Evolutionary conservation across 2,329 filamentous ascomycete genomes (phyloP).

Genomic region (Penicillium sp.): DNA sequence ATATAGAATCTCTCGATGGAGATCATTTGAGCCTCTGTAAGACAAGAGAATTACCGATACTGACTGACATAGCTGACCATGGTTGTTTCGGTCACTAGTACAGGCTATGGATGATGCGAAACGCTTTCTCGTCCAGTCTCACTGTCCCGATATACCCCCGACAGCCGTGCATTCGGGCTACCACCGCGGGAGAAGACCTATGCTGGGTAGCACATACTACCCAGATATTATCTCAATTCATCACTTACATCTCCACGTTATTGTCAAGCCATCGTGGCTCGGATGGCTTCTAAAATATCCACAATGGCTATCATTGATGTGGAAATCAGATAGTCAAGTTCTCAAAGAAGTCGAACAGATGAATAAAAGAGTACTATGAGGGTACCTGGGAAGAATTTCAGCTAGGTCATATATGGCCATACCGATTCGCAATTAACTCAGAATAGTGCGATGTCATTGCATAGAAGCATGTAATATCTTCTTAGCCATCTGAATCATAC

Average conservation of each 20-base stretch:
- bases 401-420: neutral
- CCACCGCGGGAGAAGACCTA: neutral
- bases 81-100: neutral
- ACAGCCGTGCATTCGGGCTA: neutral
- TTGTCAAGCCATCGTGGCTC: neutral
- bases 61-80: neutral
- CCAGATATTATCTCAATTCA: neutral
- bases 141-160: neutral
- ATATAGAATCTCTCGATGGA: neutral
- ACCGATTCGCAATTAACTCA: neutral
- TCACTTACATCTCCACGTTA: conserved; percentile 1
- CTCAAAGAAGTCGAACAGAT: neutral
- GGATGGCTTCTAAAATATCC: neutral
- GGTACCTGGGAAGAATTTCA: neutral
- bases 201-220: neutral
- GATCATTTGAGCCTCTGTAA: neutral
- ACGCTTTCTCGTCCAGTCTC: neutral
- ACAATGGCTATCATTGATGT: neutral
- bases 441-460: no score
- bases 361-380: neutral
- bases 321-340: neutral
- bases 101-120: neutral
- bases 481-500: no score
- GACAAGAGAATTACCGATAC: neutral
- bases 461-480: no score